Conservation (phyloP, 805 yeast genomes). For the Priceomyces haplophilus region DNA sequence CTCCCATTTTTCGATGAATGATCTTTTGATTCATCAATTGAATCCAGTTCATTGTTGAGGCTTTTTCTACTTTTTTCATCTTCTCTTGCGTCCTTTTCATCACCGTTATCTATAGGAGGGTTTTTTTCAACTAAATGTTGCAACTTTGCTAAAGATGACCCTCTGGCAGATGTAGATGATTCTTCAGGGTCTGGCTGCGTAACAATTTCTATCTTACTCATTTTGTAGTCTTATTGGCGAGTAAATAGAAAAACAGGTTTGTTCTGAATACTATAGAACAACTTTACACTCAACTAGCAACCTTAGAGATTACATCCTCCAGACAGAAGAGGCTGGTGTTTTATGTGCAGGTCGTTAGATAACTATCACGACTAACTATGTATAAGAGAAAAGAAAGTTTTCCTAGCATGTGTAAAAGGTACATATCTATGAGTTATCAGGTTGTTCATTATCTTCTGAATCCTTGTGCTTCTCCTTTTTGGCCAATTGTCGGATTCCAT, state of each 20-base stretch:
- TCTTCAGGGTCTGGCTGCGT: conserved; percentile 20
- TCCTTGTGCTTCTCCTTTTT: conserved; percentile 11
- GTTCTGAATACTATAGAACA: too few species aligned
- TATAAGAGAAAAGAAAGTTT: too few species aligned
- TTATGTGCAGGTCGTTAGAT: not conserved
- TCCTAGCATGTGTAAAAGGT: too few species aligned
- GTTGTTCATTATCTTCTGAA: not conserved
- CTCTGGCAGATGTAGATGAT: conserved; percentile 12
- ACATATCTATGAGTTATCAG: not conserved
- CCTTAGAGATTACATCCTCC: not conserved
- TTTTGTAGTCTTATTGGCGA: too few species aligned
- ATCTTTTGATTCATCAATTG: not conserved
- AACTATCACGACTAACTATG: too few species aligned
- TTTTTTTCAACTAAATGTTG: conserved; percentile 22
- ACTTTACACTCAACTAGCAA: not conserved
- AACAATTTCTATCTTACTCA: conserved; percentile 20
- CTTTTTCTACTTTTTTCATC: not conserved
- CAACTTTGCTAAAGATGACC: conserved; percentile 23
- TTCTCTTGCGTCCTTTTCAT: not conserved
- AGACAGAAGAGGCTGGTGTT: not conserved
- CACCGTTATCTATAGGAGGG: conserved; percentile 8
- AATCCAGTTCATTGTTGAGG: too few species aligned
- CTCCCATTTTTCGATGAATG: conserved; percentile 1
- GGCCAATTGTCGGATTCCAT: conserved; percentile 35
- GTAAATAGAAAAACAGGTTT: too few species aligned